Evolutionary conservation across 2,329 filamentous ascomycete genomes (phyloP).

Genomic region (Cadophora malorum): DNA sequence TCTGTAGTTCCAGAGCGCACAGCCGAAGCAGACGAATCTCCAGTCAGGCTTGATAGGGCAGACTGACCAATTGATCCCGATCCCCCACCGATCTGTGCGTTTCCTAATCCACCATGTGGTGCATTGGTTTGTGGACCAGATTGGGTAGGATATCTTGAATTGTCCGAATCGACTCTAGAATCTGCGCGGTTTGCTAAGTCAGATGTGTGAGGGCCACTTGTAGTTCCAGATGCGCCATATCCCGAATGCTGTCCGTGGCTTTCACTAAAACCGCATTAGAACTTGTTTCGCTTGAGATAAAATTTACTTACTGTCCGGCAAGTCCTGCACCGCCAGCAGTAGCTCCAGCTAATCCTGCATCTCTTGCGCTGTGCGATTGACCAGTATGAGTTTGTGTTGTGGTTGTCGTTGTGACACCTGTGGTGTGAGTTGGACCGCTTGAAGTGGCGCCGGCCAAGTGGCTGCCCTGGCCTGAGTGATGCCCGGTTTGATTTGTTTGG

Average conservation of each 20-base stretch:
- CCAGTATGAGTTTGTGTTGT: slow-evolving; percentile 13
- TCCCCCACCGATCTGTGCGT: slow-evolving; percentile 13
- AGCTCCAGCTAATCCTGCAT: slow-evolving; percentile 17
- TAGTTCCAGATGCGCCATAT: slow-evolving; percentile 11
- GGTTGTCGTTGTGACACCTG: slow-evolving; percentile 22
- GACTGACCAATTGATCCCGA: neutral
- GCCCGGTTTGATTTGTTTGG: slow-evolving; percentile 1
- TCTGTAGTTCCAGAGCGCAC: neutral
- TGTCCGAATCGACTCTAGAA: slow-evolving; percentile 57
- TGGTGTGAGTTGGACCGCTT: slow-evolving; percentile 17
- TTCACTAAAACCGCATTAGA: neutral
- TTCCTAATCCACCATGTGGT: neutral
- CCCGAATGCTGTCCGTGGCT: slow-evolving; percentile 4
- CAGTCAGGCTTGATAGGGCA: slow-evolving; percentile 17
- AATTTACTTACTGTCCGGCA: slow-evolving; percentile 17
- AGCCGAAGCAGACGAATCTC: neutral
- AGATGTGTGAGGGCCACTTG: slow-evolving; percentile 22
- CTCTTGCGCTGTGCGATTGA: slow-evolving; percentile 18
- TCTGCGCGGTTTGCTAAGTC: slow-evolving; percentile 53
- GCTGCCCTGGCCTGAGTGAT: slow-evolving; percentile 27
- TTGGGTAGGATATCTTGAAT: slow-evolving; percentile 33
- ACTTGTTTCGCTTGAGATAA: neutral
- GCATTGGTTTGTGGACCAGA: neutral
- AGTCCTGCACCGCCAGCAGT: slow-evolving; percentile 25
- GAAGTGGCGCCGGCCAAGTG: slow-evolving; percentile 25